Percentiles rank a stretch among this genome's conserved stretches.
These are phyloP conservation scores for Penicillium crustosum DNA, from an alignment of 2,329 filamentous ascomycete species.

Conservation along the genomic window DNA sequence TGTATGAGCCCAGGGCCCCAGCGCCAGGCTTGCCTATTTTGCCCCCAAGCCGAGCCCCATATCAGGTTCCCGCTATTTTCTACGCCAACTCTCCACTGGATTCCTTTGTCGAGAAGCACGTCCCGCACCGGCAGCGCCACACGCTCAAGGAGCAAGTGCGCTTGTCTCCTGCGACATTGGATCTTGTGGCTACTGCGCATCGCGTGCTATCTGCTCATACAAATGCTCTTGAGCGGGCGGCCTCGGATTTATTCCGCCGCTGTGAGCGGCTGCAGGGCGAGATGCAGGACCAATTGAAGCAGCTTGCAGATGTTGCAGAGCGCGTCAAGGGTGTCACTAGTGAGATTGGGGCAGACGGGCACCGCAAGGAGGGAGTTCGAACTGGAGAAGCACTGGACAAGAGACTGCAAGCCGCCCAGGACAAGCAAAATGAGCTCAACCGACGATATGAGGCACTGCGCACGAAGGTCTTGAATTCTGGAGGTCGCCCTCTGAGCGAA, in stretches of 20 bases:
- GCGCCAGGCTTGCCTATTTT: conserved; percentile 26
- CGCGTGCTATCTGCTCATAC: conserved; percentile 49
- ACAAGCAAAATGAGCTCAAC: conserved; percentile 42
- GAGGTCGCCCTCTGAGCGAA: conserved; percentile 47
- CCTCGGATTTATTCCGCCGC: conserved; percentile 54
- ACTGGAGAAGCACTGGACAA: conserved; percentile 39
- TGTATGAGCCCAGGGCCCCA: conserved; percentile 27
- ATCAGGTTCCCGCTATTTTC: conserved; percentile 44
- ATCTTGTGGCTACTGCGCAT: conserved; percentile 50
- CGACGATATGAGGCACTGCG: conserved; percentile 47
- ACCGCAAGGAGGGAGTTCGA: conserved; percentile 32
- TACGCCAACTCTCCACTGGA: conserved; percentile 41
- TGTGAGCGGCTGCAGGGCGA: conserved; percentile 51
- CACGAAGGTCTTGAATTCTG: conserved; percentile 43
- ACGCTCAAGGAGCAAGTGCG: conserved; percentile 48
- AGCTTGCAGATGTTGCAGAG: conserved; percentile 47
- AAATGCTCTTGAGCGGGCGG: conserved; percentile 47
- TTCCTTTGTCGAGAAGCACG: conserved; percentile 44
- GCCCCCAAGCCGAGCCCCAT: conserved; percentile 42
- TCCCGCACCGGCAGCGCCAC: conserved; percentile 44
- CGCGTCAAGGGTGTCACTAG: conserved; percentile 45
- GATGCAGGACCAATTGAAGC: conserved; percentile 48
- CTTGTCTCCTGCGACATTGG: conserved; percentile 50
- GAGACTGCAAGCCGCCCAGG: conserved; percentile 42
- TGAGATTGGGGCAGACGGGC: conserved; percentile 39